A percentile compares a stretch with the other conserved stretches of the same genome.
These are phyloP conservation scores for Calonectria hawksworthii DNA, from an alignment of 2,329 filamentous ascomycete genomes.

Conservation along the genomic window DNA sequence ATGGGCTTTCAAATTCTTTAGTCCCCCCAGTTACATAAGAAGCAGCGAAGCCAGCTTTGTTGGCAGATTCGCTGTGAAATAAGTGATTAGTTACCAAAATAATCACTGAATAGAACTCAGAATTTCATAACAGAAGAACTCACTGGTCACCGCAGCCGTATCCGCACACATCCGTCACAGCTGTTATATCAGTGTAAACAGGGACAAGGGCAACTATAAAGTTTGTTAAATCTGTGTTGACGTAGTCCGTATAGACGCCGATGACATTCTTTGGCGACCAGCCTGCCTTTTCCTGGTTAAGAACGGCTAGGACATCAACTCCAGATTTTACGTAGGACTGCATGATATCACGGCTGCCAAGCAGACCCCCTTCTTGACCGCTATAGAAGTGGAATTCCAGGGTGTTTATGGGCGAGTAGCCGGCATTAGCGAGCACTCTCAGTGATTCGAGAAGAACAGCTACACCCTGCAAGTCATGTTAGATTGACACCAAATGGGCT, in stretches of 20 bases:
- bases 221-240: slow-evolving; percentile 55
- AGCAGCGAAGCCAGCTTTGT: slow-evolving; percentile 37
- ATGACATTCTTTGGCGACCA: slow-evolving; percentile 60
- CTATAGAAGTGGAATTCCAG: slow-evolving; percentile 66
- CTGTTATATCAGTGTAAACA: slow-evolving; percentile 51
- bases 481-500: neutral
- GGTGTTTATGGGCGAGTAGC: slow-evolving; percentile 58
- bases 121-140: neutral
- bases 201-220: slow-evolving; percentile 57
- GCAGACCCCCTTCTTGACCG: slow-evolving; percentile 63
- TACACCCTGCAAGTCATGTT: slow-evolving; percentile 7
- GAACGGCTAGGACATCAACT: slow-evolving; percentile 56
- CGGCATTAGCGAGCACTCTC: slow-evolving; percentile 56
- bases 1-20: slow-evolving; percentile 47
- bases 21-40: slow-evolving; percentile 51
- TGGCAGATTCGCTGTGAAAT: slow-evolving; percentile 13
- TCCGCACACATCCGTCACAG: slow-evolving; percentile 51
- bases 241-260: slow-evolving; percentile 60
- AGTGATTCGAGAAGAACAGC: slow-evolving; percentile 41
- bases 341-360: slow-evolving; percentile 60
- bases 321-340: slow-evolving; percentile 52
- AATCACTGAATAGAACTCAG: neutral
- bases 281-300: slow-evolving; percentile 65
- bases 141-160: slow-evolving; percentile 61
- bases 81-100: neutral